Base-by-base conservation (phyloP, 2,329 filamentous ascomycete species). In the Colletotrichum filicis region DNA sequence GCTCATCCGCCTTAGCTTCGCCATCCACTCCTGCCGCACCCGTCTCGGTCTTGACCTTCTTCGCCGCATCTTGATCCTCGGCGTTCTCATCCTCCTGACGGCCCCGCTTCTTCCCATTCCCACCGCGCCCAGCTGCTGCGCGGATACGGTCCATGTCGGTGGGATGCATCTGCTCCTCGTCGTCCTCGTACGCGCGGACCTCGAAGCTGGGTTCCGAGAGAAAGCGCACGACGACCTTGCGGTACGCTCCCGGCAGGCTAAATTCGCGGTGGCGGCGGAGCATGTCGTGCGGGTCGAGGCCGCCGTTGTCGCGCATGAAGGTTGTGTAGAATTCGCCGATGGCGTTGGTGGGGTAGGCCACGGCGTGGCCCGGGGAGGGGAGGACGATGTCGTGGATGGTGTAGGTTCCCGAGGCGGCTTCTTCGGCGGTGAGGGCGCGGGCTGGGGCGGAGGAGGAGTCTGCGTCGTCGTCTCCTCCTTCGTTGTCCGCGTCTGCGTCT, bases 361-460 rank as follows among this genome's bases (percentile, higher is more conserved):
- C 90, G 77, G 98, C 95, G 84, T 92, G 98, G 22, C 97, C 97
- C 0, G 97, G 97, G n/a, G 93, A 92, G 3, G 97, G 96, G 2
- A 99, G 88, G 14, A 99, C 95, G 74, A 98, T 80, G 79, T 99
- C 97, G 79, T 94, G 95, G 77, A 99, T 93, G 49, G 88, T 91
- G 83, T 93, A 98, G 71, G 89, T 87, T 12, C 94, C 95, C 75
- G 91, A 94, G 30, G 88, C 87, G 3, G 91, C 94, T 80, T 99
- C 97, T n/a, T 92, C 91, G 5, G 90, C 90, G 2, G 91, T 93
- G 16, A 99, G 85, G 0, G 92, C 83, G 16, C 95, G 92, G 1
- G 95, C 95, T 42, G 93, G 92, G 1, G 95, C 95, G 46, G 93
- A 75, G 24, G 79, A 78, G 62, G 82, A 82, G n/a, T 86, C 84